Percentiles rank a stretch among this genome's conserved stretches.
Conservation (phyloP, 202 grass and related monocot genomes). For the Musa balbisiana region DNA sequence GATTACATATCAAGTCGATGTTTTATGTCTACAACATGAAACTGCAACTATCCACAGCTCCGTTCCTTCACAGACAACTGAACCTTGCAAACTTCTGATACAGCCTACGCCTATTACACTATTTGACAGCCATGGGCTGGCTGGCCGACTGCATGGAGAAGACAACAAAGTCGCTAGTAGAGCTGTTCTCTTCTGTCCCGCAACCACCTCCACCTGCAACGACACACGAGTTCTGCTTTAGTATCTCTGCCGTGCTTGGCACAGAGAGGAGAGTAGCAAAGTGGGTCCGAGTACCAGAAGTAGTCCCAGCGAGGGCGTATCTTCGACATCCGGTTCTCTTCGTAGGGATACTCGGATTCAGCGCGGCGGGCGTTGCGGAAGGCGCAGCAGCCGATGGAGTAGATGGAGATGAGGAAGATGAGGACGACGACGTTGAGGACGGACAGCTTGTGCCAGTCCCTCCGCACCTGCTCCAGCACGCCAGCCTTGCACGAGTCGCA, state of each 20-base stretch:
- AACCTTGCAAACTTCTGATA: background rate
- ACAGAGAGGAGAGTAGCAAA: background rate
- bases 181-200: slow-evolving; percentile 68
- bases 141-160: background rate
- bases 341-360: slow-evolving; percentile 60
- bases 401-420: slow-evolving; percentile 52
- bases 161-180: slow-evolving; percentile 30
- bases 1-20: too few relatives aligned
- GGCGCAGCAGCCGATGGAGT: slow-evolving; percentile 69
- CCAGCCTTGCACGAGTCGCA: slow-evolving; percentile 96
- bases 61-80: background rate
- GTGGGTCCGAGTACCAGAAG: slow-evolving; percentile 51
- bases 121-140: background rate
- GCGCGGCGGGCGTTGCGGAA: slow-evolving; percentile 66
- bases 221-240: slow-evolving; percentile 11
- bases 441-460: slow-evolving; percentile 90
- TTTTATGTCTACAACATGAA: too few relatives aligned
- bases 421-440: slow-evolving; percentile 66
- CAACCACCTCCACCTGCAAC: slow-evolving; percentile 66
- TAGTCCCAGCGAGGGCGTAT: slow-evolving; percentile 77
- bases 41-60: too few relatives aligned
- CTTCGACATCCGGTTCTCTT: slow-evolving; percentile 89
- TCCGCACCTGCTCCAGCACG: slow-evolving; percentile 72
- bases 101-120: background rate
- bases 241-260: background rate